Evolutionary conservation across 257 asterid genomes (phyloP).

Genomic region (Solanum clarkiae): DNA sequence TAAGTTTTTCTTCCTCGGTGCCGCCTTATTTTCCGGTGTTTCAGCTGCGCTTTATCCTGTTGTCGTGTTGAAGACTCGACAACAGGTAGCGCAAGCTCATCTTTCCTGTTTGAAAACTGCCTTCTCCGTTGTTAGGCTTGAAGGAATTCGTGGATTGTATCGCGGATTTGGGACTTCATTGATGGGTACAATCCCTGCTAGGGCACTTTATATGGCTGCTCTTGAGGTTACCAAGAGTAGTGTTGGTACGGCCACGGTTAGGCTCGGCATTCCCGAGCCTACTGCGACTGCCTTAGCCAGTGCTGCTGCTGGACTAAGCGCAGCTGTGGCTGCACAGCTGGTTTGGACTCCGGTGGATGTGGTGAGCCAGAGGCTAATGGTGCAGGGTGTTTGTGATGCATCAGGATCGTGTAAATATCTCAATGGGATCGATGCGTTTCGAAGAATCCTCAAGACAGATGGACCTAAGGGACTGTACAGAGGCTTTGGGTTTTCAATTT

Average conservation of each 20-base stretch:
- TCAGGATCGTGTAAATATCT: conserved; percentile 21
- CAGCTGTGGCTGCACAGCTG: conserved; percentile 60
- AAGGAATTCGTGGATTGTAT: conserved; percentile 58
- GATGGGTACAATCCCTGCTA: conserved; percentile 70
- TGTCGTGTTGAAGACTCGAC: conserved; percentile 67
- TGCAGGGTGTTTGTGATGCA: conserved; percentile 26
- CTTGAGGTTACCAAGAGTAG: conserved; percentile 71
- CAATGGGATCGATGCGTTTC: conserved; percentile 56
- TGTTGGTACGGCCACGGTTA: conserved; percentile 35
- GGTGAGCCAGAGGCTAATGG: conserved; percentile 75
- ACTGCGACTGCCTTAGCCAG: conserved; percentile 48
- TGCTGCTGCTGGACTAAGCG: conserved; percentile 68
- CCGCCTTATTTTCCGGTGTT: conserved; percentile 66
- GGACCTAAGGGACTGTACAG: conserved; percentile 66
- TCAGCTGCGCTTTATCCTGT: conserved; percentile 53
- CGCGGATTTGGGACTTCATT: conserved; percentile 72
- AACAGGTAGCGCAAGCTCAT: conserved; percentile 53
- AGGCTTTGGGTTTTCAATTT: conserved; percentile 69
- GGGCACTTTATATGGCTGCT: conserved; percentile 69
- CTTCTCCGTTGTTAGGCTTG: conserved; percentile 31
- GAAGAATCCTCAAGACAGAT: conserved; percentile 42
- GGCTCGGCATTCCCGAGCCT: conserved; percentile 45
- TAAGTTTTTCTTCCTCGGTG: conserved; percentile 72
- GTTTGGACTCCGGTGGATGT: conserved; percentile 85
- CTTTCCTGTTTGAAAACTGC: conserved; percentile 38